A percentile compares a stretch with the other conserved stretches of the same genome.
Evolutionary conservation across 1,139 yeast genomes (phyloP).

Genomic region (Lodderomyces metapsilosis): DNA sequence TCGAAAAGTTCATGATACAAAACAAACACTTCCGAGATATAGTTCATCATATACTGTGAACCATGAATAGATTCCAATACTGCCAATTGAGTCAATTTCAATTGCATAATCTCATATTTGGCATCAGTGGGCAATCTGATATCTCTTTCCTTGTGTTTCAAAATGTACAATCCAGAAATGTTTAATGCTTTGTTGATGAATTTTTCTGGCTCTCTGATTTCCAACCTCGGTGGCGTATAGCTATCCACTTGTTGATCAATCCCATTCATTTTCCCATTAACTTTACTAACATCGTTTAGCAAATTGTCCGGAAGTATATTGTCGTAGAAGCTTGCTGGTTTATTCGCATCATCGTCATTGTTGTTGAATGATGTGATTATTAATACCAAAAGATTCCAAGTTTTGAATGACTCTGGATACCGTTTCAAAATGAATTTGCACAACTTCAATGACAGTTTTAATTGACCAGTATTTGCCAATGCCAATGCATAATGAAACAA

Average conservation of each 20-base stretch:
- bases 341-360: slow-evolving; percentile 21
- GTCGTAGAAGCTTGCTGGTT: slow-evolving; percentile 12
- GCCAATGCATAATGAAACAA: slow-evolving; percentile 40
- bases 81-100: slow-evolving; percentile 75
- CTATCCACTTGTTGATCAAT: slow-evolving; percentile 6
- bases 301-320: slow-evolving; percentile 11
- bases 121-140: slow-evolving; percentile 31
- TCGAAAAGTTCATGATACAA: slow-evolving; percentile 58
- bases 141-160: slow-evolving; percentile 29
- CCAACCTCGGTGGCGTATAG: slow-evolving; percentile 7
- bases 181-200: slow-evolving; percentile 44
- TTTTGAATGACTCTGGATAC: slow-evolving; percentile 44
- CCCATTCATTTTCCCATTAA: slow-evolving; percentile 8
- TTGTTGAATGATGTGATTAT: slow-evolving; percentile 29
- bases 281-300: slow-evolving; percentile 7
- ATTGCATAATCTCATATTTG: slow-evolving; percentile 61
- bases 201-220: slow-evolving; percentile 32
- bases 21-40: slow-evolving; percentile 63
- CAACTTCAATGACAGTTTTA: slow-evolving; percentile 33
- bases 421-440: slow-evolving; percentile 44
- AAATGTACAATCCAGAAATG: slow-evolving; percentile 40
- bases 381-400: slow-evolving; percentile 46
- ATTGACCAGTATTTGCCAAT: slow-evolving; percentile 29
- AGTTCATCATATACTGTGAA: slow-evolving; percentile 58
- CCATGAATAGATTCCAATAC: slow-evolving; percentile 67